Percentiles rank a stretch among this genome's conserved stretches.
Conservation (phyloP, 495 filamentous ascomycete species). For the Aspergillus nidulans region DNA sequence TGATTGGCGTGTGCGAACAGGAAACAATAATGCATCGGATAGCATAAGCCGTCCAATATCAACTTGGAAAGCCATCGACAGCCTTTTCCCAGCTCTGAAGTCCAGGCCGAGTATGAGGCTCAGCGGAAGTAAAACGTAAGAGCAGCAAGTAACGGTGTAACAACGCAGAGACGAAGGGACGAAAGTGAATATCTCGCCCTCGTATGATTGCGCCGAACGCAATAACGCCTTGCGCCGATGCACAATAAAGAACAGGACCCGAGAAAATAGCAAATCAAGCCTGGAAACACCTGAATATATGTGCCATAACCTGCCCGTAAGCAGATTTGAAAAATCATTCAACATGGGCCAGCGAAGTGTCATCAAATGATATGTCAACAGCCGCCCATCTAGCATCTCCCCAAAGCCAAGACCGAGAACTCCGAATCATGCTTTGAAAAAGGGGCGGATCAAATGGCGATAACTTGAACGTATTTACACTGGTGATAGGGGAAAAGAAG, state of each 20-base stretch:
- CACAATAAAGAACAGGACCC: neutral
- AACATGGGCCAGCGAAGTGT: neutral
- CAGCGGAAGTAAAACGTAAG: neutral
- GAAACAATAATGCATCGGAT: neutral
- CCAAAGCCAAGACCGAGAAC: slow-evolving; percentile 1
- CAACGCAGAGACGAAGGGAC: neutral
- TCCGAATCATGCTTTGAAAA: slow-evolving; percentile 5
- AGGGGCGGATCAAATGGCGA: neutral
- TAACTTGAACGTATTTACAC: neutral
- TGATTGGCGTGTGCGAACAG: neutral
- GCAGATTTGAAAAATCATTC: neutral
- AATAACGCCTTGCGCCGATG: neutral
- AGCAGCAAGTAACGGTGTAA: neutral
- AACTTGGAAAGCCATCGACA: neutral
- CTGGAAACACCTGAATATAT: neutral
- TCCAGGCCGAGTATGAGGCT: neutral
- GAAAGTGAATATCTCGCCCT: neutral
- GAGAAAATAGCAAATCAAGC: neutral
- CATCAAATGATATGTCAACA: neutral
- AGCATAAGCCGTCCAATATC: neutral
- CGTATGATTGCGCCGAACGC: neutral
- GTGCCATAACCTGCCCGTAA: neutral
- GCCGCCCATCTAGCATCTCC: neutral
- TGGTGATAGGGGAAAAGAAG: neutral
- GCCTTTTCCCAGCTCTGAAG: neutral